Evolutionary conservation across 345 rosid species (phyloP).

Genomic region (Bretschneidera sinensis): DNA sequence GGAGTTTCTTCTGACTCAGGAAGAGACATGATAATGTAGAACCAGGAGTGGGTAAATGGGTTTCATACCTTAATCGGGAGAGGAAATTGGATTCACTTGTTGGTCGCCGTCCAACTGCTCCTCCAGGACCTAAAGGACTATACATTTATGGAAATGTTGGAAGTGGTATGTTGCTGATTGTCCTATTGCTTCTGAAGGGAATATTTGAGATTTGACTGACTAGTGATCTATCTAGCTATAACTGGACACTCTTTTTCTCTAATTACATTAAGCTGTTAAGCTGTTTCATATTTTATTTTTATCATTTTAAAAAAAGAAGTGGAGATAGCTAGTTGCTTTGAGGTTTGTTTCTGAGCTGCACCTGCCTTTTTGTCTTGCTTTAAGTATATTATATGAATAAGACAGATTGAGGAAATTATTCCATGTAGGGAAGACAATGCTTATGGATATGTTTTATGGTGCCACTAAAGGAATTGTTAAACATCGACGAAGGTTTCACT

Average conservation of each 20-base stretch:
- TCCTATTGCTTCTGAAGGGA: constrained; percentile 3
- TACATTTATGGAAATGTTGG: constrained; percentile 91
- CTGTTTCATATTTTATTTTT: constrained; percentile 1
- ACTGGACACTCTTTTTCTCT: constrained; percentile 5
- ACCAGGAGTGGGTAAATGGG: constrained; percentile 97
- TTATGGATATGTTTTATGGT: constrained; percentile 94
- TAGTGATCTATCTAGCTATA: not conserved
- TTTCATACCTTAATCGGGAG: constrained; percentile 86
- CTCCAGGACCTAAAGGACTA: constrained; percentile 83
- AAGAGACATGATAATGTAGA: constrained; percentile 50
- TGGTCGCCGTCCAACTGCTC: constrained; percentile 68
- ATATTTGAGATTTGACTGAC: constrained; percentile 1
- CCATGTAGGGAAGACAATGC: constrained; percentile 85
- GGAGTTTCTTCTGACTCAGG: constrained; percentile 29
- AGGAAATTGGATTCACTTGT: constrained; percentile 70
- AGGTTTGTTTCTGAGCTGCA: not conserved
- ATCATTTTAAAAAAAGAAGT: not conserved
- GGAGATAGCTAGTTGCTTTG: not conserved
- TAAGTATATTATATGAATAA: constrained; percentile 1
- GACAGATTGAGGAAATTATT: constrained; percentile 2
- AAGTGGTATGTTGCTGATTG: constrained; percentile 54
- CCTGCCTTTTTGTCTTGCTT: not conserved
- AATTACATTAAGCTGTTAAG: no score
- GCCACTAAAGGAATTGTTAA: constrained; percentile 60
- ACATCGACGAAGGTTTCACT: constrained; percentile 72